A percentile compares a stretch with the other conserved stretches of the same genome.
Conservation (phyloP, 2,329 filamentous ascomycete genomes). For the Fusarium staphyleae region DNA sequence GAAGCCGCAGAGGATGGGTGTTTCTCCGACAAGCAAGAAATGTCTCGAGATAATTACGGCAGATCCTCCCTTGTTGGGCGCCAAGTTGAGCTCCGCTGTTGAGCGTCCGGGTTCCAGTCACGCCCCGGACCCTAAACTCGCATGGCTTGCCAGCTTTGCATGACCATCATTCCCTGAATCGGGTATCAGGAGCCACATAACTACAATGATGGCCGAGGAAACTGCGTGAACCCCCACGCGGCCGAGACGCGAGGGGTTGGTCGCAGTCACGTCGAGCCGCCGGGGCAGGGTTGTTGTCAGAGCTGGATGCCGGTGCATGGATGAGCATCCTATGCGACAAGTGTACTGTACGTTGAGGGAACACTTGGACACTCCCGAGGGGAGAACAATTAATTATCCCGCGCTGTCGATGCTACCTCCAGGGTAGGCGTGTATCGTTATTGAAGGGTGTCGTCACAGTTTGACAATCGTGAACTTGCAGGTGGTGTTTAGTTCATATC, state of each 20-base stretch:
- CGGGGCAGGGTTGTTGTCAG: conserved; percentile 5
- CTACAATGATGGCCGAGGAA: conserved; percentile 26
- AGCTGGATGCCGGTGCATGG: conserved; percentile 21
- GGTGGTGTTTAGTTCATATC: conserved; percentile 1
- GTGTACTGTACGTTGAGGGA: conserved; percentile 21
- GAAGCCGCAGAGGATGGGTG: conserved; percentile 25
- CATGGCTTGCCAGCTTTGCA: conserved; percentile 40
- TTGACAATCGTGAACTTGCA: conserved; percentile 16
- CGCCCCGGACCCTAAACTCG: conserved; percentile 39
- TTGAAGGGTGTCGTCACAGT: no score
- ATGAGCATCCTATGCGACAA: conserved; percentile 20
- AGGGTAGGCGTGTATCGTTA: no score
- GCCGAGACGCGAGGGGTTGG: conserved; percentile 36
- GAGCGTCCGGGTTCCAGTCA: conserved; percentile 28
- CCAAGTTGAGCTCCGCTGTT: conserved; percentile 25
- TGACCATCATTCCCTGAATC: conserved; percentile 36
- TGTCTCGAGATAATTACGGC: conserved; percentile 37
- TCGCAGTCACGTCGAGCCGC: conserved; percentile 19
- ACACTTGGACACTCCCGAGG: conserved; percentile 9
- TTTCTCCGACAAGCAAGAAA: conserved; percentile 25
- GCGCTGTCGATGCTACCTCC: conserved; percentile 12
- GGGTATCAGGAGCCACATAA: conserved; percentile 32
- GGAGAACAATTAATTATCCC: no score
- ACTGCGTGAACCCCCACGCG: conserved; percentile 34
- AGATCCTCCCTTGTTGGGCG: conserved; percentile 32